These are phyloP conservation scores for Zygotorulaspora sp. DNA, from an alignment of 805 yeast species.

Conservation along the genomic window DNA sequence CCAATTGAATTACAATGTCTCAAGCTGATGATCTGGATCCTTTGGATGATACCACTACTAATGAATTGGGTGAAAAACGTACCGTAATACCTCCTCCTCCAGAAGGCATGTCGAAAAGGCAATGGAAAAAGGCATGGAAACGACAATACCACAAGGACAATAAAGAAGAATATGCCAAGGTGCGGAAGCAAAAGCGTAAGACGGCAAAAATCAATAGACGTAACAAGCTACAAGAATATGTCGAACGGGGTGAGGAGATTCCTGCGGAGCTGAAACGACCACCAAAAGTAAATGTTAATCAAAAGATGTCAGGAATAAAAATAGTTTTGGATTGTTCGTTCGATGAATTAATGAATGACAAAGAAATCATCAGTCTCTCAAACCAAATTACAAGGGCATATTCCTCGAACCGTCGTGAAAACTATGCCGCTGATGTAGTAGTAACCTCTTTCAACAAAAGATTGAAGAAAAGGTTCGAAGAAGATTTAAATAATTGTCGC, in stretches of 20 bases:
- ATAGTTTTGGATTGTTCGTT: constrained; percentile 85
- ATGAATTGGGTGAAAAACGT: constrained; percentile 12
- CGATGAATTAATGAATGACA: constrained; percentile 82
- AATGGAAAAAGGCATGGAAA: constrained; percentile 72
- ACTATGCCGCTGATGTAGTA: constrained; percentile 51
- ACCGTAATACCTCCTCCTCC: constrained; percentile 46
- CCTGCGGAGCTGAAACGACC: constrained; percentile 39
- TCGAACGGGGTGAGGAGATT: constrained; percentile 39
- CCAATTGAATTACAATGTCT: constrained; percentile 3
- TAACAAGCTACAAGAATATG: constrained; percentile 34
- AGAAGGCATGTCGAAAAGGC: constrained; percentile 81
- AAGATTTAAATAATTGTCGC: constrained; percentile 46
- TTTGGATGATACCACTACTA: background rate
- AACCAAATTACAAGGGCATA: constrained; percentile 80
- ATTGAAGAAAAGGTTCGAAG: constrained; percentile 65
- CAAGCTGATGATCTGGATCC: background rate
- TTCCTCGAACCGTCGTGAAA: constrained; percentile 65
- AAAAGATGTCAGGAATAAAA: constrained; percentile 44
- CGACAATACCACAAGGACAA: constrained; percentile 55
- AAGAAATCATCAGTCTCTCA: constrained; percentile 62
- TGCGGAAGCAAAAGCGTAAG: constrained; percentile 53
- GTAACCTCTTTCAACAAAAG: constrained; percentile 64
- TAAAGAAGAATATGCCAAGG: constrained; percentile 54
- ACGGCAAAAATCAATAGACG: constrained; percentile 40
- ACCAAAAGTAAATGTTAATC: constrained; percentile 40